Base-by-base conservation (phyloP, 148 eudicot genomes). In the Rhododendron ferrugineum region DNA sequence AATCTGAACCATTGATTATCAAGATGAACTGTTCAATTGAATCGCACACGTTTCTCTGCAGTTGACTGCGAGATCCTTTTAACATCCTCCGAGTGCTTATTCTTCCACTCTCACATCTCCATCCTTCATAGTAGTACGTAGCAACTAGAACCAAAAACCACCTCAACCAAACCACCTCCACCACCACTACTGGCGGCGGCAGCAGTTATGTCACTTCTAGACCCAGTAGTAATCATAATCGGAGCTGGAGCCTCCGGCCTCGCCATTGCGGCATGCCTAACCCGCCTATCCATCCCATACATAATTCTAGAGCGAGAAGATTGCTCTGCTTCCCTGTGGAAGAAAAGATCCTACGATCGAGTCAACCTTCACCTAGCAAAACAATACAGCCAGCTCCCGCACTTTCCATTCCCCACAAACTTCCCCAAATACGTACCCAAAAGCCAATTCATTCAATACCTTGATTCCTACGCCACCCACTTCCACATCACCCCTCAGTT, bases 161-260 rank as follows among this genome's bases (percentile, higher is more conserved):
- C 46, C 78, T 5, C 47, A 37, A 5, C 34, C 81, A 42, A 42
- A 42, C 44, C 44, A 42, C 44, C 44, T 4, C 44, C 18, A 40
- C 80, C 79, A 54, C 72, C 47, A 68, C 26, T n/a, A n/a, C n/a
- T n/a, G n/a, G n/a, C 14, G 36, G 40, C 40, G 3, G 40, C 46
- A 3, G 42, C 44, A 30, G 8, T 32, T 15, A 77, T 77, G 80
- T 3, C 3, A 42, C 47, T 9, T 44, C 64, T 1, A 50, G 88
- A 88, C 79, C 32, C 87, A 6, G 62, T 32, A 6, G 97, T 86
- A 9, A 90, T 90, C 79, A 85, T 95, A 34, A 90, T 95, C 11
- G 97, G 98, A 30, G 94, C 94, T 0, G 98, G 98, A 6, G 92
- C 99, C 0, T 86, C 96, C 0, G 99, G 99, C 46, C 92, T 96